A percentile compares a stretch with the other conserved stretches of the same genome.
These are phyloP conservation scores for Phanerochaete carnosa DNA, from an alignment of 768 basidiomycete genomes.

Conservation along the genomic window DNA sequence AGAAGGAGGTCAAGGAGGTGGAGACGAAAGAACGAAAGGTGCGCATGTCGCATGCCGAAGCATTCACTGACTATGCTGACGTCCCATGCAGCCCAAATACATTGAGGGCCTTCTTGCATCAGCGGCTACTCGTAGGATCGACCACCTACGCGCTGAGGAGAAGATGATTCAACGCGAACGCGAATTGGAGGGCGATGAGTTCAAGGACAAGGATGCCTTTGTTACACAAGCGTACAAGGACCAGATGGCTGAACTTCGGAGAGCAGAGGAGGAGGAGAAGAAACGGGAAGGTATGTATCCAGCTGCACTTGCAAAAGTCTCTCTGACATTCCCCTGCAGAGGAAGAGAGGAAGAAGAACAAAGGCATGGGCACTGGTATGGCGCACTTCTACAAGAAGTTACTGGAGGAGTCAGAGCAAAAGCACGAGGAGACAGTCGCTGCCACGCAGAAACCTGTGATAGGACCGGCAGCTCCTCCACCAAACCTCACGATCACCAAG, in stretches of 20 bases:
- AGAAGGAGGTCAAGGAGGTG: conserved; percentile 72
- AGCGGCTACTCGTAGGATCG: conserved; percentile 84
- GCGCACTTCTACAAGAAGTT: conserved; percentile 79
- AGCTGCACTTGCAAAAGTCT: neutral
- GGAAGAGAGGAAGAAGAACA: conserved; percentile 59
- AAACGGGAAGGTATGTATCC: conserved; percentile 70
- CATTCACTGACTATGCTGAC: neutral
- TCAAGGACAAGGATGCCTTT: conserved; percentile 92
- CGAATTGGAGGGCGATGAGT: conserved; percentile 90
- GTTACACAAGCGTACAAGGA: conserved; percentile 97
- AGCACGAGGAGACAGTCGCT: conserved; percentile 84
- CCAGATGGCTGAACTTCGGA: conserved; percentile 89
- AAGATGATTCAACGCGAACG: conserved; percentile 96
- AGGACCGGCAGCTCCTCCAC: conserved; percentile 60
- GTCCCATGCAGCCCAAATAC: conserved; percentile 79
- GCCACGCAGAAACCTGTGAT: conserved; percentile 59
- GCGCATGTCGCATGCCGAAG: conserved; percentile 22
- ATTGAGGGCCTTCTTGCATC: conserved; percentile 75
- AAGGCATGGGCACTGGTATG: conserved; percentile 66
- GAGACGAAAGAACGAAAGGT: conserved; percentile 81
- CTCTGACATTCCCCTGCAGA: conserved; percentile 20
- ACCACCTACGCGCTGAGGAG: conserved; percentile 92
- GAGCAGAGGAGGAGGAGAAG: conserved; percentile 91
- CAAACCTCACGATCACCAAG: conserved; percentile 74
- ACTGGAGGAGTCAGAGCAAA: conserved; percentile 73